Conservation (phyloP, 345 rosid genomes). For the Acer negundo region DNA sequence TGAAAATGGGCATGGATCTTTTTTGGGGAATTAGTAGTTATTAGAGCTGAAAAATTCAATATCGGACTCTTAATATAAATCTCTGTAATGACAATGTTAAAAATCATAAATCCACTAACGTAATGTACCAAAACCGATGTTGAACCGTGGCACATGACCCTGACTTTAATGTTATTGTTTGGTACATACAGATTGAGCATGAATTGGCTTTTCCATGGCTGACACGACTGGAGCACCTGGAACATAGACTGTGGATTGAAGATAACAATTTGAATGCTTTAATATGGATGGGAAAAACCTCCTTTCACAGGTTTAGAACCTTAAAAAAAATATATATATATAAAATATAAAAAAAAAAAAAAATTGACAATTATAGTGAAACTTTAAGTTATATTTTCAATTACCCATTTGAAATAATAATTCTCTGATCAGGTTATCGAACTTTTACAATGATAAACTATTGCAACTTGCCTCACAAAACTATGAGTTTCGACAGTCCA, state of each 20-base stretch:
- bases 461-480: slow-evolving; percentile 42
- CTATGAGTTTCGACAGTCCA: slow-evolving; percentile 45
- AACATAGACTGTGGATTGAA: slow-evolving; percentile 65
- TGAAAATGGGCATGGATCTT: too few species aligned
- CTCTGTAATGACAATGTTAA: too few species aligned
- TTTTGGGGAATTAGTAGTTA: too few species aligned
- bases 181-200: slow-evolving; percentile 37
- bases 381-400: too few species aligned
- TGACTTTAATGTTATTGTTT: too few species aligned
- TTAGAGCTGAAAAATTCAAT: too few species aligned
- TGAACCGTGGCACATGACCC: too few species aligned
- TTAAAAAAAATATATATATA: not conserved
- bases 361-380: not conserved
- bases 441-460: slow-evolving; percentile 28
- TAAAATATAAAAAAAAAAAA: too few species aligned
- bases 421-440: slow-evolving; percentile 41
- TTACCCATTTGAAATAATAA: not conserved
- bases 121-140: too few species aligned
- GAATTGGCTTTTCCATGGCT: slow-evolving; percentile 58
- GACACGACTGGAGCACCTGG: slow-evolving; percentile 59
- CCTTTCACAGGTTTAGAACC: slow-evolving; percentile 44
- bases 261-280: slow-evolving; percentile 37
- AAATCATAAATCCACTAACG: too few species aligned
- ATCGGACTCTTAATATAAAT: too few species aligned
- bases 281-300: slow-evolving; percentile 47